These are phyloP conservation scores for Pyrenochaeta sp. DNA, from an alignment of 2,329 filamentous ascomycete species.

Conservation along the genomic window DNA sequence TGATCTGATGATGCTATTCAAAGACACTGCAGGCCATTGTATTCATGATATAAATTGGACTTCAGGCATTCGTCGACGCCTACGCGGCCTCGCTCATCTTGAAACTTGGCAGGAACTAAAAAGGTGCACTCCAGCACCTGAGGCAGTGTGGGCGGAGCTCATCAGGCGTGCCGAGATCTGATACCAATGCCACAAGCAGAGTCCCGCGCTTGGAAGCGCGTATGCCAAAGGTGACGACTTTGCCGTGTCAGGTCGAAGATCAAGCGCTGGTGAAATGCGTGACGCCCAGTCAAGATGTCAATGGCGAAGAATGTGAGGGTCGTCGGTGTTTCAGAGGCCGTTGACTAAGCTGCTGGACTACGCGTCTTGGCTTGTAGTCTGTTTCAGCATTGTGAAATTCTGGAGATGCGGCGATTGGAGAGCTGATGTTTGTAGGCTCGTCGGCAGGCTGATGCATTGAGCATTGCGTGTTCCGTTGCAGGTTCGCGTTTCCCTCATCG, in stretches of 20 bases:
- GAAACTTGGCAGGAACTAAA: conserved; percentile 30
- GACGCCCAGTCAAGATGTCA: not conserved
- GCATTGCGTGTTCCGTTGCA: not conserved
- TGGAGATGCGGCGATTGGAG: conserved; percentile 3
- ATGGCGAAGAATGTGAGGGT: conserved; percentile 8
- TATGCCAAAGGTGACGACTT: conserved; percentile 6
- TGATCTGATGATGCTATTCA: not conserved
- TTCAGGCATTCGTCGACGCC: conserved; percentile 11
- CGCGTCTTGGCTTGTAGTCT: too few species aligned
- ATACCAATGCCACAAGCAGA: not conserved
- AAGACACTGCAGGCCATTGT: too few species aligned
- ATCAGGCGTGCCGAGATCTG: too few species aligned
- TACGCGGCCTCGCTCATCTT: conserved; percentile 24
- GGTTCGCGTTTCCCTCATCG: conserved; percentile 27
- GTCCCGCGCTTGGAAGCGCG: conserved; percentile 1
- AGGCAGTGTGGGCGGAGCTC: not conserved
- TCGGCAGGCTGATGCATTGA: not conserved
- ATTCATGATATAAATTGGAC: not conserved
- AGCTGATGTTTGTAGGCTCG: not conserved
- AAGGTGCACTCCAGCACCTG: not conserved
- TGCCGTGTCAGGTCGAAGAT: conserved; percentile 6
- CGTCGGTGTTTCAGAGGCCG: conserved; percentile 34
- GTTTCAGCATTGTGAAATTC: conserved; percentile 13
- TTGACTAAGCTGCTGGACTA: conserved; percentile 20
- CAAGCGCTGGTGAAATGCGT: conserved; percentile 2